Conservation (phyloP, 768 basidiomycete genomes). For the Kwoniella pini region DNA sequence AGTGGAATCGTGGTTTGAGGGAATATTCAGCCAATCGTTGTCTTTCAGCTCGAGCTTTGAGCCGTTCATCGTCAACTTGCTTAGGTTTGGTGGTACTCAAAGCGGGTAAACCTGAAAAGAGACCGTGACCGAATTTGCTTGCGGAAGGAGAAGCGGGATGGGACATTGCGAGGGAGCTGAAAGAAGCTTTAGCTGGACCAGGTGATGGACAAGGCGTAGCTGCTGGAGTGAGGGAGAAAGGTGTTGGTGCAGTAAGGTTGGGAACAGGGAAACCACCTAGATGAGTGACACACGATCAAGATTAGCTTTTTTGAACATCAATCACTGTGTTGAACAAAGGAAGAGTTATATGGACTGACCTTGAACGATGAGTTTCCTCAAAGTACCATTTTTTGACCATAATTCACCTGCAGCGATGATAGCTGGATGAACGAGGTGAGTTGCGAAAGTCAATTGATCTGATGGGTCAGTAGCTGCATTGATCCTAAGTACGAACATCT, state of each 20-base stretch:
- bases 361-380: slow-evolving; percentile 42
- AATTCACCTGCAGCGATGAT: slow-evolving; percentile 43
- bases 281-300: background rate
- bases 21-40: slow-evolving; percentile 39
- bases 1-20: slow-evolving; percentile 44
- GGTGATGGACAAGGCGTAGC: slow-evolving; percentile 41
- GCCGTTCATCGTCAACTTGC: slow-evolving; percentile 23
- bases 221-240: slow-evolving; percentile 45
- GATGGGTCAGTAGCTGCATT: slow-evolving; percentile 33
- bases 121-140: slow-evolving; percentile 5
- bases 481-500: slow-evolving; percentile 24
- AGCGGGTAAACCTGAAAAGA: slow-evolving; percentile 27
- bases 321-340: background rate
- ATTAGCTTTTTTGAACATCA: background rate
- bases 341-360: slow-evolving; percentile 23
- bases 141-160: slow-evolving; percentile 3
- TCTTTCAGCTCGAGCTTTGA: slow-evolving; percentile 32
- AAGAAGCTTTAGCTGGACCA: slow-evolving; percentile 21
- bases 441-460: slow-evolving; percentile 44
- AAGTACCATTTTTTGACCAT: slow-evolving; percentile 31
- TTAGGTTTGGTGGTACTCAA: slow-evolving; percentile 42
- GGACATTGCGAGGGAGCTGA: slow-evolving; percentile 19
- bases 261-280: slow-evolving; percentile 49
- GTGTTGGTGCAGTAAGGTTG: slow-evolving; percentile 49
- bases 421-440: slow-evolving; percentile 43